Conservation (phyloP, 2,329 filamentous ascomycete species). For the Stachybotrys chlorohalonatus region DNA sequence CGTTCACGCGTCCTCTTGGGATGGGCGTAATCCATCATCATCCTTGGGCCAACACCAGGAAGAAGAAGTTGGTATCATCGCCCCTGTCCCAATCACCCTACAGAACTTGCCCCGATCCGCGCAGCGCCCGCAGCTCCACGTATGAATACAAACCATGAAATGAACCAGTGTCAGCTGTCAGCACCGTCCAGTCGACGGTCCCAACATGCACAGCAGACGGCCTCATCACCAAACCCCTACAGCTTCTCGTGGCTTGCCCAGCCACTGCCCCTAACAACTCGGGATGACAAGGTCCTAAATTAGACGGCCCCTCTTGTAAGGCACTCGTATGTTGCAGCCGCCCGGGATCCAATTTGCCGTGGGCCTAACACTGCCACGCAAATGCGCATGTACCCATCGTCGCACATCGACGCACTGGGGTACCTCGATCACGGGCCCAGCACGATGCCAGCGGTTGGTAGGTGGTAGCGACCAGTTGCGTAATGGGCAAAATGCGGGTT, state of each 20-base stretch:
- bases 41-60: not conserved
- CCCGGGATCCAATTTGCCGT: not conserved
- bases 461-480: too few species aligned
- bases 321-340: not conserved
- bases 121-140: too few species aligned
- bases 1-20: too few species aligned
- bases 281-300: not conserved
- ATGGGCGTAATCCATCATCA: not conserved
- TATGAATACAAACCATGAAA: too few species aligned
- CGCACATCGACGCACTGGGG: not conserved
- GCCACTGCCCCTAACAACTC: not conserved
- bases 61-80: too few species aligned
- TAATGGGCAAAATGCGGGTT: not conserved
- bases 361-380: not conserved
- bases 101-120: too few species aligned
- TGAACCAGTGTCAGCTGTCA: not conserved
- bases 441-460: too few species aligned
- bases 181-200: not conserved
- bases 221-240: not conserved
- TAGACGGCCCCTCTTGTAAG: not conserved
- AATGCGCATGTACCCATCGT: not conserved
- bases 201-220: too few species aligned
- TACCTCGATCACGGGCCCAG: not conserved
- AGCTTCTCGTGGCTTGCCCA: not conserved
- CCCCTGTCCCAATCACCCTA: too few species aligned